These are phyloP conservation scores for Taphrina betulina DNA, from an alignment of 1,139 yeast species.

Conservation along the genomic window DNA sequence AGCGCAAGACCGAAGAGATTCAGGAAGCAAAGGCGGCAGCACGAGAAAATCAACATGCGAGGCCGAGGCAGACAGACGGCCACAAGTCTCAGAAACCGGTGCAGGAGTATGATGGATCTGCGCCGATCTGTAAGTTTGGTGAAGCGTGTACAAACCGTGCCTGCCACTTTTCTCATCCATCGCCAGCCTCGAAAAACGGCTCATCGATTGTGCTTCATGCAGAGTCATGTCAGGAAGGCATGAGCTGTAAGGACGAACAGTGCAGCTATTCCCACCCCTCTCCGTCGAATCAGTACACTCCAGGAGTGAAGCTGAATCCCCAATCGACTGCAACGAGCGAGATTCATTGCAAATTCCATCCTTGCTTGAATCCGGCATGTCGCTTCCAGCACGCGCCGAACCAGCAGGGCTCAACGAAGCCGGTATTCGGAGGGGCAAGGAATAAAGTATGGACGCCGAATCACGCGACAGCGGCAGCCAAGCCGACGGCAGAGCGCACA, in stretches of 20 bases:
- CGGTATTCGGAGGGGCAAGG: conserved; percentile 18
- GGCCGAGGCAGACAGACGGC: not conserved
- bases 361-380: conserved; percentile 27
- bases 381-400: conserved; percentile 27
- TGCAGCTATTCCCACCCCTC: conserved; percentile 29
- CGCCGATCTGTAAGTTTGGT: conserved; percentile 24
- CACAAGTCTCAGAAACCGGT: not conserved
- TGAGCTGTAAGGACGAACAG: conserved; percentile 20
- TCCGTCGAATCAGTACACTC: conserved; percentile 23
- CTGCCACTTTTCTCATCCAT: conserved; percentile 26
- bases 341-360: conserved; percentile 11
- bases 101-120: conserved; percentile 5
- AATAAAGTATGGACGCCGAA: conserved; percentile 30
- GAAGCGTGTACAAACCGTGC: conserved; percentile 27
- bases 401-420: conserved; percentile 8
- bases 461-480: not conserved
- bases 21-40: conserved; percentile 9
- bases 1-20: conserved; percentile 11
- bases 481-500: conserved; percentile 21
- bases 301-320: conserved; percentile 21
- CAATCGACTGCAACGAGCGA: conserved; percentile 8
- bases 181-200: conserved; percentile 29
- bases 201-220: conserved; percentile 25
- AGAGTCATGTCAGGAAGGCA: conserved; percentile 16
- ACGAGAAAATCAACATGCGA: not conserved